These are phyloP conservation scores for Phialophora tarda DNA, from an alignment of 2,329 filamentous ascomycete genomes.

Conservation along the genomic window DNA sequence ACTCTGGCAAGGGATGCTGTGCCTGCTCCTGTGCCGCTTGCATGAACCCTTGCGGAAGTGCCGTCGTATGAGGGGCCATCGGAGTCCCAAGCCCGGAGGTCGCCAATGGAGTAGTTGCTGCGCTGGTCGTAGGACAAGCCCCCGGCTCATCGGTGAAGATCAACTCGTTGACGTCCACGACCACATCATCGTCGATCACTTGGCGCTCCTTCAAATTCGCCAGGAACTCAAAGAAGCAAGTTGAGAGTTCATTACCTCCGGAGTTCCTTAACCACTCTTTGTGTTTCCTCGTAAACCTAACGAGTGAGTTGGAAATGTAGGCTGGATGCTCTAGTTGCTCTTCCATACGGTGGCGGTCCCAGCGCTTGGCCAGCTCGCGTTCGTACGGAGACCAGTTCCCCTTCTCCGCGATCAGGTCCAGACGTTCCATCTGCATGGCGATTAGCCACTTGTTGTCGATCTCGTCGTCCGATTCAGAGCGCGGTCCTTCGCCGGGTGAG, in stretches of 20 bases:
- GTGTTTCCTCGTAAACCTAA: constrained; percentile 39
- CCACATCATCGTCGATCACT: constrained; percentile 33
- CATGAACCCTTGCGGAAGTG: not conserved
- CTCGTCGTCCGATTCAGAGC: constrained; percentile 40
- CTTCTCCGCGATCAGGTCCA: constrained; percentile 31
- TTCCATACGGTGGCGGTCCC: constrained; percentile 38
- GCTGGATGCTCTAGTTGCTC: constrained; percentile 35
- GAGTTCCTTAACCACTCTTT: constrained; percentile 30
- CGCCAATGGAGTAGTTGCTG: not conserved
- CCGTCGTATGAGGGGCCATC: not conserved
- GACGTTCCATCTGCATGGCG: constrained; percentile 34
- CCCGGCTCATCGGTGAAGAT: constrained; percentile 17
- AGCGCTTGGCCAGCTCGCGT: constrained; percentile 34
- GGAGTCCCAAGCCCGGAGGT: constrained; percentile 15
- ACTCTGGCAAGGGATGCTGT: not conserved
- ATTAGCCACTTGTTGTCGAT: constrained; percentile 38
- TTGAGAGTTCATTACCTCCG: constrained; percentile 24
- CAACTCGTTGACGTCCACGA: constrained; percentile 32
- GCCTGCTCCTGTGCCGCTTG: not conserved
- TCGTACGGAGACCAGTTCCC: constrained; percentile 32
- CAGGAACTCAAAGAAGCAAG: constrained; percentile 32
- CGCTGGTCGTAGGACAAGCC: not conserved
- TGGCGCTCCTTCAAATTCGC: constrained; percentile 27
- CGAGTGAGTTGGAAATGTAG: constrained; percentile 38
- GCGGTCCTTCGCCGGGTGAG: constrained; percentile 34